phyloP scores from a whole-genome alignment of 129 eudicot species.

The Erigeron canadensis region DNA sequence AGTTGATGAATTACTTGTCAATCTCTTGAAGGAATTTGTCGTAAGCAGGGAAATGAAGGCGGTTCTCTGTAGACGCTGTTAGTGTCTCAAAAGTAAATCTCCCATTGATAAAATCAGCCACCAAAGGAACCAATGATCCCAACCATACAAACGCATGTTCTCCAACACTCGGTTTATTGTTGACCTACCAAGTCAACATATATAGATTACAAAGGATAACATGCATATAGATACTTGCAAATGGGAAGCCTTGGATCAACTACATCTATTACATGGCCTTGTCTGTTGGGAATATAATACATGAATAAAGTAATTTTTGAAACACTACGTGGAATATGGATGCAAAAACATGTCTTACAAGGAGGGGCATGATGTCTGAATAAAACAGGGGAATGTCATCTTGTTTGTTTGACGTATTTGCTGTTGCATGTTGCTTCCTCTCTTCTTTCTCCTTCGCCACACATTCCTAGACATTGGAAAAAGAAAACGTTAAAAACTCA shows the following conservation, averaged over 20 bases:
- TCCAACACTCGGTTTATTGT: conserved; percentile 54
- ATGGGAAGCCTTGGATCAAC: not conserved
- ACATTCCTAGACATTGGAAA: conserved; percentile 58
- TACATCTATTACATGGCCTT: conserved; percentile 6
- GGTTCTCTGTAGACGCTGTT: conserved; percentile 65
- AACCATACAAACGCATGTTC: conserved; percentile 89
- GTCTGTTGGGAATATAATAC: not conserved
- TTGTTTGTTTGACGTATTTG: conserved; percentile 35
- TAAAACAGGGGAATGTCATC: conserved; percentile 82
- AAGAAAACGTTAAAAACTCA: too few species aligned
- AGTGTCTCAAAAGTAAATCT: conserved; percentile 77
- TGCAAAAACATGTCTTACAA: conserved; percentile 46
- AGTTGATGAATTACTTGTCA: conserved; percentile 40
- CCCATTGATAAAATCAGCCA: conserved; percentile 65
- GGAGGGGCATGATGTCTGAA: conserved; percentile 91
- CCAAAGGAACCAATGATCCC: conserved; percentile 66
- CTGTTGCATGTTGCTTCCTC: conserved; percentile 31
- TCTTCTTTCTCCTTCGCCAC: conserved; percentile 82
- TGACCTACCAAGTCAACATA: conserved; percentile 53
- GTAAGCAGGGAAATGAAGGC: conserved; percentile 78
- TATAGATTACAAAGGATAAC: conserved; percentile 7
- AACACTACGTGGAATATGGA: not conserved
- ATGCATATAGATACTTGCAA: not conserved
- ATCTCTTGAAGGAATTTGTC: conserved; percentile 70
- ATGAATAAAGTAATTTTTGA: not conserved